Evolutionary conservation across 805 yeast genomes (phyloP).

Genomic region (Cyberlindnera bimundalis): DNA sequence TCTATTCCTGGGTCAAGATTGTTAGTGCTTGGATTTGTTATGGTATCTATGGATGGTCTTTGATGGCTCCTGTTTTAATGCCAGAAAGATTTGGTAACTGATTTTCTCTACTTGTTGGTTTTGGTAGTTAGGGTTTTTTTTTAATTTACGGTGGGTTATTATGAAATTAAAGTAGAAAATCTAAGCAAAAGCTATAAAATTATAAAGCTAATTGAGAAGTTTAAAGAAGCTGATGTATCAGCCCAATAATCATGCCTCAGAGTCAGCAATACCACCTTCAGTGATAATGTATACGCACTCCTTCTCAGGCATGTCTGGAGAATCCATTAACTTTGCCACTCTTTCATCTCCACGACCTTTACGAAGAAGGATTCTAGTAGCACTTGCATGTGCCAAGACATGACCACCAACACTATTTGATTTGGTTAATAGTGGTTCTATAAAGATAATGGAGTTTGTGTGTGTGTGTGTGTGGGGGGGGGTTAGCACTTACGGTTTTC

Average conservation of each 20-base stretch:
- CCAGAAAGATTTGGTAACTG: conserved; percentile 73
- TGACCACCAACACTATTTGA: conserved; percentile 70
- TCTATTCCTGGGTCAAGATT: conserved; percentile 92
- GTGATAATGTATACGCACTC: conserved; percentile 73
- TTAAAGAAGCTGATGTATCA: too few species aligned
- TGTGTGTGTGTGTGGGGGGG: too few species aligned
- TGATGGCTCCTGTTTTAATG: conserved; percentile 83
- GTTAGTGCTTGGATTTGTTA: conserved; percentile 91
- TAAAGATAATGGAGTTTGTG: too few species aligned
- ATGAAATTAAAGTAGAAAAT: too few species aligned
- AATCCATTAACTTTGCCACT: conserved; percentile 75
- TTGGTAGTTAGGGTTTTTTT: too few species aligned
- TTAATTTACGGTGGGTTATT: too few species aligned
- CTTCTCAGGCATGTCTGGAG: conserved; percentile 79
- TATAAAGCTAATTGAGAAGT: too few species aligned
- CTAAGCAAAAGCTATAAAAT: too few species aligned
- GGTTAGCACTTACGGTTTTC: conserved; percentile 59
- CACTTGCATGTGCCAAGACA: conserved; percentile 77
- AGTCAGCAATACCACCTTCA: conserved; percentile 64
- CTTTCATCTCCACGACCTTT: conserved; percentile 80
- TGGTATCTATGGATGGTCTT: conserved; percentile 81
- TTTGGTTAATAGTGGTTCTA: conserved; percentile 2
- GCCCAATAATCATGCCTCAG: conserved; percentile 33
- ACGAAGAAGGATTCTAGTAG: conserved; percentile 65
- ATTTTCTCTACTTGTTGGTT: not conserved